Conservation (phyloP, 2,329 filamentous ascomycete species). For the Geosmithia flava region DNA sequence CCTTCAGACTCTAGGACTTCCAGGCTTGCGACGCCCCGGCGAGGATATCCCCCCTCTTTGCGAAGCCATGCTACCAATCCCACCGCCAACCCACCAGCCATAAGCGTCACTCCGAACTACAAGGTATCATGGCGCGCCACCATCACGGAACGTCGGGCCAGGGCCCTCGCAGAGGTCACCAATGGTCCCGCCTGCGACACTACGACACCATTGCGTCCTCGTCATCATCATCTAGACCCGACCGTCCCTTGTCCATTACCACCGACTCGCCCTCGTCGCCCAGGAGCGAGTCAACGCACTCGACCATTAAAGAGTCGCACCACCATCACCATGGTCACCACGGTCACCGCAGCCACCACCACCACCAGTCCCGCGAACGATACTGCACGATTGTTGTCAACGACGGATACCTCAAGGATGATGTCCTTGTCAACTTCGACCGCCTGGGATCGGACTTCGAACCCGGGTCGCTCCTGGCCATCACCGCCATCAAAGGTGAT, state of each 20-base stretch:
- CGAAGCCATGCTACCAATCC: background rate
- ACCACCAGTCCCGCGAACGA: constrained; percentile 23
- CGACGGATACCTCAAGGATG: constrained; percentile 65
- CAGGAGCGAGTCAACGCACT: constrained; percentile 36
- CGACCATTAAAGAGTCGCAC: constrained; percentile 26
- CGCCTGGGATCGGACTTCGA: constrained; percentile 52
- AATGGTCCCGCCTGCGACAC: constrained; percentile 38
- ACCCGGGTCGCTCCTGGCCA: constrained; percentile 60
- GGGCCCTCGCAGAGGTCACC: constrained; percentile 31
- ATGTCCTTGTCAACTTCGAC: constrained; percentile 67
- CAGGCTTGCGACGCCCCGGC: background rate
- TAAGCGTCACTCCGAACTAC: constrained; percentile 4
- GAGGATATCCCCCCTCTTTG: background rate
- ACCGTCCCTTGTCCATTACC: constrained; percentile 20
- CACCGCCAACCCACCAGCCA: background rate
- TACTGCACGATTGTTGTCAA: constrained; percentile 48
- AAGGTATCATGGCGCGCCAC: constrained; percentile 26
- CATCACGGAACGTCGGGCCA: constrained; percentile 20
- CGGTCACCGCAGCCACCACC: constrained; percentile 10
- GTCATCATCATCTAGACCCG: constrained; percentile 19
- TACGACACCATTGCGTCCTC: constrained; percentile 29
- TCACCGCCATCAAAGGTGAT: constrained; percentile 48
- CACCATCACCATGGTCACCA: constrained; percentile 11
- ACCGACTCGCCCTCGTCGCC: constrained; percentile 29
- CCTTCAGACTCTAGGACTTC: background rate